Percentiles rank a stretch among this genome's conserved stretches.
Conservation (phyloP, 106 monocot genomes). For the Cymbidium sinense region DNA sequence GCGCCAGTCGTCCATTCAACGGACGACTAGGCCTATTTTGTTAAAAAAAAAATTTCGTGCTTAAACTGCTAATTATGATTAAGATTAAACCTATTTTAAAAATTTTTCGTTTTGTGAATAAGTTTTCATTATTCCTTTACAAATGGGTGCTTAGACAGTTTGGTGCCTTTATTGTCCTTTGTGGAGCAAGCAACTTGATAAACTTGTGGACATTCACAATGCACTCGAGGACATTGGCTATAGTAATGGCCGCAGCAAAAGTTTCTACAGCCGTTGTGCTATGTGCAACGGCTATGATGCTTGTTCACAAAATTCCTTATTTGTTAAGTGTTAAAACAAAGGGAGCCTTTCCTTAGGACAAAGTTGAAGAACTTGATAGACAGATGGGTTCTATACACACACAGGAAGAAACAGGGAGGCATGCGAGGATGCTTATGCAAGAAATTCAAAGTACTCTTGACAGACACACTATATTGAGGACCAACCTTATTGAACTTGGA, state of each 20-base stretch:
- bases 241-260: slow-evolving; percentile 81
- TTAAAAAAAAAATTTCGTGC: too few relatives aligned
- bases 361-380: slow-evolving; percentile 74
- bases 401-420: slow-evolving; percentile 76
- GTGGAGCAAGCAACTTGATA: slow-evolving; percentile 88
- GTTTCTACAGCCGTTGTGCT: slow-evolving; percentile 70
- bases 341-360: too few relatives aligned
- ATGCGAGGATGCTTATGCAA: slow-evolving; percentile 77
- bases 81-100: too few relatives aligned
- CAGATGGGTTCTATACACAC: slow-evolving; percentile 85
- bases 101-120: slow-evolving; percentile 86
- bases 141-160: slow-evolving; percentile 88
- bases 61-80: too few relatives aligned
- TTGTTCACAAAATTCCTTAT: too few relatives aligned
- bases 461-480: slow-evolving; percentile 42
- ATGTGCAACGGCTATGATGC: slow-evolving; percentile 79
- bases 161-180: slow-evolving; percentile 87
- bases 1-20: too few relatives aligned
- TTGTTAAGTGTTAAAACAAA: too few relatives aligned
- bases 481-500: too few relatives aligned
- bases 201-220: slow-evolving; percentile 79
- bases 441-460: slow-evolving; percentile 93
- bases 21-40: too few relatives aligned
- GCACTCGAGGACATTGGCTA: slow-evolving; percentile 52
- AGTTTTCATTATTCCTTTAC: slow-evolving; percentile 87